These are phyloP conservation scores for Globisporangium cederbergense DNA, from an alignment of 352 stramenopile genomes.

Conservation along the genomic window DNA sequence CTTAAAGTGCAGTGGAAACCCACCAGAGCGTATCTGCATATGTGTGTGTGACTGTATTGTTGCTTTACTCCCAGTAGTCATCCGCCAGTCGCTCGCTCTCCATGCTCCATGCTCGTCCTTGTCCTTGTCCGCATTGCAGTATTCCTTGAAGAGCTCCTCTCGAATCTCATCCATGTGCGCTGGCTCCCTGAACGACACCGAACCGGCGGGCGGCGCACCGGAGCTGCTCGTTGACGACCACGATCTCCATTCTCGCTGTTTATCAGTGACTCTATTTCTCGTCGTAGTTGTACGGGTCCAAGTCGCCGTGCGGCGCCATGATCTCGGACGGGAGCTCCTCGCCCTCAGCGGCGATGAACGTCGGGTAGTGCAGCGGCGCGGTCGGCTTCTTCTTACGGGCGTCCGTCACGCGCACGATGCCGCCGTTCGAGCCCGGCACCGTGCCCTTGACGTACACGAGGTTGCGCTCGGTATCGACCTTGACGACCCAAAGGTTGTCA, in stretches of 20 bases:
- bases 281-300: constrained; percentile 86
- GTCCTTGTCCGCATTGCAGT: neutral
- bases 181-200: neutral
- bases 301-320: constrained; percentile 69
- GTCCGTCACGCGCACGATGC: constrained; percentile 83
- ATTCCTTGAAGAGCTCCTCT: neutral
- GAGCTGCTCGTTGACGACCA: constrained; percentile 2
- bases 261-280: constrained; percentile 44
- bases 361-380: constrained; percentile 74
- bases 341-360: constrained; percentile 51
- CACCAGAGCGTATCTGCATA: constrained; percentile 6
- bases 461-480: constrained; percentile 92
- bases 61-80: neutral
- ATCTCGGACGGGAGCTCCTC: constrained; percentile 59
- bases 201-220: neutral
- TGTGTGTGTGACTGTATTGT: neutral
- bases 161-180: too few species aligned
- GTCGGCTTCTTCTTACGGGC: constrained; percentile 81
- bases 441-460: constrained; percentile 93
- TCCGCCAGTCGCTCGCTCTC: neutral
- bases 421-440: constrained; percentile 89
- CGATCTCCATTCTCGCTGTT: neutral
- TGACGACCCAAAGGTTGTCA: constrained; percentile 94
- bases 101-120: neutral
- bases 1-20: neutral